Evolutionary conservation across 2,329 filamentous ascomycete genomes (phyloP).

Genomic region (Saccharata proteae): DNA sequence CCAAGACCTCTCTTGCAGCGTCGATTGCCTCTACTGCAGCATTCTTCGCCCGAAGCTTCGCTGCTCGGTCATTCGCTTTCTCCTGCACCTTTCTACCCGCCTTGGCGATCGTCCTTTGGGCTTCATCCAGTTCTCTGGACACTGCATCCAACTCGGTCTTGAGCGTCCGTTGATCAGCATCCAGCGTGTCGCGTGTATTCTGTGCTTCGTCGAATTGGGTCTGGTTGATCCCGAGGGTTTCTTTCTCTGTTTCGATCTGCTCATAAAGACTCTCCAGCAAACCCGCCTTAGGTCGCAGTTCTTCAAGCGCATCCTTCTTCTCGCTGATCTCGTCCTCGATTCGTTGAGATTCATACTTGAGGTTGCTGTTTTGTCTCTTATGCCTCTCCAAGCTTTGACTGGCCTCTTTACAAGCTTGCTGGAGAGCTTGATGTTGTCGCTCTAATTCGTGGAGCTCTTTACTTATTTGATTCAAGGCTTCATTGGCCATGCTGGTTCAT

Average conservation of each 20-base stretch:
- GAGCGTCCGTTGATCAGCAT: conserved; percentile 19
- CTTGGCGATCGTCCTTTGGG: conserved; percentile 16
- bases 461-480: conserved; percentile 41
- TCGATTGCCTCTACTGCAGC: conserved; percentile 23
- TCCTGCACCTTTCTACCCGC: conserved; percentile 18
- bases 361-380: conserved; percentile 30
- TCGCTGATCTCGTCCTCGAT: conserved; percentile 52
- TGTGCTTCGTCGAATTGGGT: conserved; percentile 38
- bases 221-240: conserved; percentile 10
- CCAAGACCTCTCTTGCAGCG: conserved; percentile 18
- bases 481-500: conserved; percentile 27
- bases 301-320: conserved; percentile 50
- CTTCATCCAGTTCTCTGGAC: conserved; percentile 12
- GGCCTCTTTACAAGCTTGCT: conserved; percentile 35
- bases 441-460: conserved; percentile 18
- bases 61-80: conserved; percentile 20
- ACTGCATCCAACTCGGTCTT: conserved; percentile 21
- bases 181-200: conserved; percentile 31
- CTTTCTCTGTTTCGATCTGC: conserved; percentile 40
- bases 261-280: conserved; percentile 29
- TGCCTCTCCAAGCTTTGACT: conserved; percentile 39
- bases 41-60: conserved; percentile 31
- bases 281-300: conserved; percentile 49
- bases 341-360: conserved; percentile 46
- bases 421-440: conserved; percentile 19